A percentile compares a stretch with the other conserved stretches of the same genome.
Conservation (phyloP, 225 moss, liverwort and hornwort genomes). For the Climacium dendroides region DNA sequence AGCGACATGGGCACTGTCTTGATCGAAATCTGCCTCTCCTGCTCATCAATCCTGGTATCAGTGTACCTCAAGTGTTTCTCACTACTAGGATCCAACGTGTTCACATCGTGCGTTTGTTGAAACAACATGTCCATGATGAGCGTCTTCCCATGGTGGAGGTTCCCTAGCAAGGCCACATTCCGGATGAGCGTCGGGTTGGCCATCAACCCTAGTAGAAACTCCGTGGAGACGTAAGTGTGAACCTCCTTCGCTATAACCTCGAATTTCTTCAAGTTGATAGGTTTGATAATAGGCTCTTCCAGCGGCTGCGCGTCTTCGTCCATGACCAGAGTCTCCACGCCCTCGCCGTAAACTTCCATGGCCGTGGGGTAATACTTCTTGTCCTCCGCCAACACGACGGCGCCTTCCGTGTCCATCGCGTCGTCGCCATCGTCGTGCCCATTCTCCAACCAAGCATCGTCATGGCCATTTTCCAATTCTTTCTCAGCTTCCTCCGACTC, state of each 20-base stretch:
- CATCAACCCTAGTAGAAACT: constrained; percentile 84
- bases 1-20: constrained; percentile 95
- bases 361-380: constrained; percentile 98
- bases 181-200: constrained; percentile 79
- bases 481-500: constrained; percentile 24
- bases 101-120: constrained; percentile 82
- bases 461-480: constrained; percentile 46
- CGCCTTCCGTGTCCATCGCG: constrained; percentile 76
- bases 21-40: constrained; percentile 97
- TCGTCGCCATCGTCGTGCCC: constrained; percentile 38
- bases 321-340: constrained; percentile 94
- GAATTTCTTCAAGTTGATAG: constrained; percentile 75
- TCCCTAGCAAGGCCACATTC: constrained; percentile 87
- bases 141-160: constrained; percentile 91
- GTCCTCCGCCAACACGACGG: constrained; percentile 94
- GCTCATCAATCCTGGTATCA: constrained; percentile 91
- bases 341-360: constrained; percentile 96
- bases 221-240: constrained; percentile 72
- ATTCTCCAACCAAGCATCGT: constrained; percentile 59
- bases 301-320: constrained; percentile 98
- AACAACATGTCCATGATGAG: constrained; percentile 96
- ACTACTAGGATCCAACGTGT: constrained; percentile 73
- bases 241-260: constrained; percentile 85
- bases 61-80: constrained; percentile 97
- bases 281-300: constrained; percentile 93